Conservation (phyloP, 148 eudicot genomes). For the Silene uniflora region DNA sequence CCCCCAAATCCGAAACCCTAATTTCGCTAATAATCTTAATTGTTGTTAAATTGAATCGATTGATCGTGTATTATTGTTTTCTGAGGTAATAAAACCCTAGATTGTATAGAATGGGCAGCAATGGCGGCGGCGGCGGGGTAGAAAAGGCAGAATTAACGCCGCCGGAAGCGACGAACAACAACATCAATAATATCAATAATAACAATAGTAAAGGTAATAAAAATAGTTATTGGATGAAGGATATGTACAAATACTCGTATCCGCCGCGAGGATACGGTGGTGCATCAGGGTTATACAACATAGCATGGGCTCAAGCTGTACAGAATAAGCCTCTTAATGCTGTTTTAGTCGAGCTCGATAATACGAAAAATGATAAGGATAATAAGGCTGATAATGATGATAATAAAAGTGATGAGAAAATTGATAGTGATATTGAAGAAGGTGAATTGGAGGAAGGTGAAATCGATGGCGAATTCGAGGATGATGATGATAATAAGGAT, state of each 20-base stretch:
- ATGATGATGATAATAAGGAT: not conserved
- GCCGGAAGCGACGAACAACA: conserved; percentile 16
- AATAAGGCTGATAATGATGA: conserved; percentile 6
- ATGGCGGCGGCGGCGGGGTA: conserved; percentile 29
- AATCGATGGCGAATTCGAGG: conserved; percentile 67
- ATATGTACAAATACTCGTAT: conserved; percentile 64
- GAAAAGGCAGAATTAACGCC: conserved; percentile 68
- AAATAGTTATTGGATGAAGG: conserved; percentile 45
- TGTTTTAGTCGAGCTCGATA: conserved; percentile 42
- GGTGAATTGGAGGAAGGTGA: conserved; percentile 67
- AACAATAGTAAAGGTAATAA: conserved; percentile 7
- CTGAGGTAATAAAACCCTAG: conserved; percentile 34
- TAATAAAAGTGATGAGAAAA: not conserved
- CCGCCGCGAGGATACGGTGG: conserved; percentile 46
- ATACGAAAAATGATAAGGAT: conserved; percentile 22
- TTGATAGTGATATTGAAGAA: conserved; percentile 40
- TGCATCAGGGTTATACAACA: conserved; percentile 59
- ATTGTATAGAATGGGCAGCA: conserved; percentile 30
- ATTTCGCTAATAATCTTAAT: not conserved
- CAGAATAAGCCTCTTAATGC: conserved; percentile 83
- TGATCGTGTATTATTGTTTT: conserved; percentile 18
- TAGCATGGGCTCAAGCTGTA: conserved; percentile 98
- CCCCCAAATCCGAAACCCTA: conserved; percentile 31
- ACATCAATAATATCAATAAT: conserved; percentile 14
- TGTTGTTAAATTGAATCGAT: conserved; percentile 1